Evolutionary conservation across 148 eudicot genomes (phyloP), one percentile per base, ranked within the genome.

Genomic region (Mesembryanthemum crystallinum): DNA sequence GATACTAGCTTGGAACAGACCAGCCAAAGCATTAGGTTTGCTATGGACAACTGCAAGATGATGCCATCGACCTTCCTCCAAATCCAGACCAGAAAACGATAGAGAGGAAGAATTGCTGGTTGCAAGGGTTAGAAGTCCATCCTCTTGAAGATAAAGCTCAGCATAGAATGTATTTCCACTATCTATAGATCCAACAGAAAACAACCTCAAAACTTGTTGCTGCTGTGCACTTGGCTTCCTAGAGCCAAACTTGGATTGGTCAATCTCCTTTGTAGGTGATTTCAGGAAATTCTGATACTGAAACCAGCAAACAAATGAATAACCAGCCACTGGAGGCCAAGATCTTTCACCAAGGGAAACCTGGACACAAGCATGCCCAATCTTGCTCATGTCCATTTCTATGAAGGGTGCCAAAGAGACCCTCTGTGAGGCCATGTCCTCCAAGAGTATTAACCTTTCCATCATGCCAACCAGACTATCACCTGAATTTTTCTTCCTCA

Each of bases 1-100:
- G 86, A 91, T 83, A 86, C 99, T 96, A 81, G 99, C 91, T 86
- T 96, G 99, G 81, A 96, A 96, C 60, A 96, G 82, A 78, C 99
- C 99, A 81, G 99, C 97, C 92, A 96, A 84, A 81, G 99, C 98
- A 92, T 96, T 96, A 74, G 99, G 99, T 85, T 96, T 96, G 89
- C 90, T 96, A 67, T 92, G 98, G 72, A 96, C 98, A 79, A 96
- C 91, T 71, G 97, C 98, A 80, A 96, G 98, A 81, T 96, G 99
- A 86, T 96, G 90, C 99, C 99, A 96, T 75, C 85, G 88, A 49
- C 91, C 92, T 89, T 96, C 99, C 79, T 92, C 98, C 83, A 96
- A 71, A 70, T 96, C 99, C 79, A 86, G 58, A 63, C 99, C 88
- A 55, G 99, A 85, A 82, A 93, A 96, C 51, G 98, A 88, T 81